Percentiles rank a stretch among this genome's conserved stretches.
phyloP scores from a whole-genome alignment of 257 asterid species.

The Cruciata laevipes region DNA sequence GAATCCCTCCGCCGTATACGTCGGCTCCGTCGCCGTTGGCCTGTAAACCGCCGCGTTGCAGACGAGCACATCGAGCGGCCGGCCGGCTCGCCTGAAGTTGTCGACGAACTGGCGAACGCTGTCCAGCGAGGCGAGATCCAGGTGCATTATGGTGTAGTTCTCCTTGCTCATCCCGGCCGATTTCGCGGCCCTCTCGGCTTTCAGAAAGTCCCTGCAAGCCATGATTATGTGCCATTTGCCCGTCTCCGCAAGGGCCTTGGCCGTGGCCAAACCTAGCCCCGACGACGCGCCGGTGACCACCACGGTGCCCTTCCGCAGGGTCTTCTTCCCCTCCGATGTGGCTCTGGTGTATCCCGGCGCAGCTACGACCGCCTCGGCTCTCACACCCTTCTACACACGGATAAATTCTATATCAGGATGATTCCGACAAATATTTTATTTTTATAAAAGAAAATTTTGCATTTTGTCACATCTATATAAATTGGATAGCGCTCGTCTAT shows the following conservation, averaged over 20 bases:
- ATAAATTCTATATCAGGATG: background rate
- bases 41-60: conserved; percentile 86
- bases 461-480: background rate
- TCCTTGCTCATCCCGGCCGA: conserved; percentile 68
- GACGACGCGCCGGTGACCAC: conserved; percentile 84
- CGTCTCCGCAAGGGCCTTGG: conserved; percentile 67
- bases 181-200: conserved; percentile 75
- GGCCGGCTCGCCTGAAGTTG: conserved; percentile 51
- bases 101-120: conserved; percentile 83
- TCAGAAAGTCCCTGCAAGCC: conserved; percentile 93
- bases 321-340: conserved; percentile 56
- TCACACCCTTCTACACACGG: conserved; percentile 13
- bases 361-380: conserved; percentile 52
- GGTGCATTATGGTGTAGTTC: conserved; percentile 71
- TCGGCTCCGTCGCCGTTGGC: conserved; percentile 79
- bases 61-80: conserved; percentile 68
- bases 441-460: too few relatives aligned
- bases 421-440: background rate
- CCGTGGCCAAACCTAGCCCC: conserved; percentile 81
- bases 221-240: conserved; percentile 85
- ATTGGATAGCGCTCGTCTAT: background rate
- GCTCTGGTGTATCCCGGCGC: conserved; percentile 47
- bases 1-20: conserved; percentile 79
- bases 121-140: conserved; percentile 75
- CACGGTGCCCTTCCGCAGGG: conserved; percentile 60